Percentiles rank a stretch among this genome's conserved stretches.
Conservation (phyloP, 169 alveolate genomes). For the Cytauxzoon felis region DNA sequence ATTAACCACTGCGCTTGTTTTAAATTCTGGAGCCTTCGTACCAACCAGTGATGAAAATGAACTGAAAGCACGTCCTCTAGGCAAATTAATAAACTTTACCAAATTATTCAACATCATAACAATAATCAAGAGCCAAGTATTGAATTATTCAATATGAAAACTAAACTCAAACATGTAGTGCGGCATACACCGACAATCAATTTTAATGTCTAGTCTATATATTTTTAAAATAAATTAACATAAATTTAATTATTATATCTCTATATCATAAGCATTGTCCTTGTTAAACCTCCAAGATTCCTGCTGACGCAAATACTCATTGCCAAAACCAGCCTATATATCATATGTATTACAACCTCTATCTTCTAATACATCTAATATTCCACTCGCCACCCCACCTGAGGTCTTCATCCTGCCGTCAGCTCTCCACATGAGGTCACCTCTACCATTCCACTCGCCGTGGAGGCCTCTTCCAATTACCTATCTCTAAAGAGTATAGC, state of each 20-base stretch:
- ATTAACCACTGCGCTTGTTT: conserved; percentile 60
- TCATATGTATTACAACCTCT: neutral
- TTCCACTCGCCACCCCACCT: neutral
- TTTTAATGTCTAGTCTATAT: neutral
- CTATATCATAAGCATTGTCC: conserved; percentile 79
- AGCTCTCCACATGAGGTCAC: no score
- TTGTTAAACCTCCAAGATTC: conserved; percentile 68
- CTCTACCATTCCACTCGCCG: no score
- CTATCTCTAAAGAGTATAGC: no score
- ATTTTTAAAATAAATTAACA: neutral
- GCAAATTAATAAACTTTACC: conserved; percentile 2
- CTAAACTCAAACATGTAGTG: neutral
- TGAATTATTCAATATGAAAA: neutral
- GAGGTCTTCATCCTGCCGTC: no score
- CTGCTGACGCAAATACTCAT: conserved; percentile 77
- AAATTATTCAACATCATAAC: conserved; percentile 4
- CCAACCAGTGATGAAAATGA: conserved; percentile 52
- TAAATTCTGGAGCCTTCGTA: conserved; percentile 59
- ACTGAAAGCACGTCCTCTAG: neutral
- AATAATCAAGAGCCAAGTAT: neutral
- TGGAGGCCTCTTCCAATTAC: no score
- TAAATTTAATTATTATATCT: conserved; percentile 55
- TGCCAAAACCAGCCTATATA: conserved; percentile 74
- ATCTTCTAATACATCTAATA: neutral
- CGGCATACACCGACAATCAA: neutral